Evolutionary conservation across 106 monocot species (phyloP).

Genomic region (Phalaenopsis aphrodite): DNA sequence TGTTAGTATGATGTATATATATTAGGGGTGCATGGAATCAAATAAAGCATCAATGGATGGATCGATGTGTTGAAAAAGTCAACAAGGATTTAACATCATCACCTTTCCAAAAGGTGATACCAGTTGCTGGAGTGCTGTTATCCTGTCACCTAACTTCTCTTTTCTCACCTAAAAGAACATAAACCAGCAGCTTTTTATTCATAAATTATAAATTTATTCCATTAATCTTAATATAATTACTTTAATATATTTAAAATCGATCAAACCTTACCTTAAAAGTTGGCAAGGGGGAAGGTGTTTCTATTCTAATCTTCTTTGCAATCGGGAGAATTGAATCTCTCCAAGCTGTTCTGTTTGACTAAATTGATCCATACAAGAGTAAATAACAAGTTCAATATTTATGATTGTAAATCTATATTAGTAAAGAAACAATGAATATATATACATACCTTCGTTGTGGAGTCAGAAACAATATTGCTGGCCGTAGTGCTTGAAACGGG

Average conservation of each 20-base stretch:
- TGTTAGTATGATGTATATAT: no score
- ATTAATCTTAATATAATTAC: background rate
- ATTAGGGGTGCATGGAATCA: background rate
- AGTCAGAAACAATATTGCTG: background rate
- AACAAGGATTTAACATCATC: background rate
- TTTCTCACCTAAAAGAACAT: constrained; percentile 32
- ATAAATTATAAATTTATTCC: background rate
- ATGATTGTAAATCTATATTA: background rate
- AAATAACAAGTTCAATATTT: background rate
- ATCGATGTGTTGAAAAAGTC: no score
- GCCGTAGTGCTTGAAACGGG: background rate
- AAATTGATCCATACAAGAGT: background rate
- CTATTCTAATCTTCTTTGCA: constrained; percentile 49
- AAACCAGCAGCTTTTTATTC: background rate
- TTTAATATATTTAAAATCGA: background rate
- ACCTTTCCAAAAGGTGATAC: constrained; percentile 64
- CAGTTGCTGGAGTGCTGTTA: constrained; percentile 47
- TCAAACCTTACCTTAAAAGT: constrained; percentile 43
- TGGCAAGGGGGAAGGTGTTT: constrained; percentile 56
- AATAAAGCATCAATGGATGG: background rate
- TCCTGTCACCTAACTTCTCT: constrained; percentile 55
- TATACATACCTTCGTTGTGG: background rate
- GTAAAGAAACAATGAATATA: background rate
- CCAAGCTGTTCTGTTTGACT: background rate
- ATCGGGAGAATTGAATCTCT: constrained; percentile 19